Evolutionary conservation across 73 alveolate genomes (phyloP).

Genomic region (Effrenium voratum): DNA sequence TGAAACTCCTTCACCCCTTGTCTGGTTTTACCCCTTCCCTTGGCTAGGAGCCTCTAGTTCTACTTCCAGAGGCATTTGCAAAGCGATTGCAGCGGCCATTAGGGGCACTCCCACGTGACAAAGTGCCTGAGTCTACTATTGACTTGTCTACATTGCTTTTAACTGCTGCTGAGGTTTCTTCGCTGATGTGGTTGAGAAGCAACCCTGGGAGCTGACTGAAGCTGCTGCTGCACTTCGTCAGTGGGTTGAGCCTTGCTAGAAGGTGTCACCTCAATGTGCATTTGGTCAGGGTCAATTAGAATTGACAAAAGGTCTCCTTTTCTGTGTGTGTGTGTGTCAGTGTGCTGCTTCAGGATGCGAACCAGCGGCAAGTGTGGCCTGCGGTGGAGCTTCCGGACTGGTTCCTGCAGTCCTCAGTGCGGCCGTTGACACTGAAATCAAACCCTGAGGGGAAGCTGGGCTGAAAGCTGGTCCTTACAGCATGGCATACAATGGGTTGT

Average conservation of each 20-base stretch:
- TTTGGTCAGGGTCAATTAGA: too few relatives aligned
- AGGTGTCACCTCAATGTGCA: too few relatives aligned
- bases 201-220: neutral
- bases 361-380: neutral
- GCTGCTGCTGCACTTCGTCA: neutral
- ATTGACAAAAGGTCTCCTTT: neutral
- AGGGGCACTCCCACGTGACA: neutral
- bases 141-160: neutral
- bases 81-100: neutral
- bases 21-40: too few relatives aligned
- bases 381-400: neutral
- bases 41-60: neutral
- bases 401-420: neutral
- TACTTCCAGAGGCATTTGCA: neutral
- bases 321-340: neutral
- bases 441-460: neutral
- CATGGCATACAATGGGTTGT: neutral
- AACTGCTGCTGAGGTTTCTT: neutral
- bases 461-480: neutral
- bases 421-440: neutral
- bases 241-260: neutral
- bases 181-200: neutral
- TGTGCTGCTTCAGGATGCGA: neutral
- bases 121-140: neutral
- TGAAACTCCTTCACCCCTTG: too few relatives aligned